A percentile compares a stretch with the other conserved stretches of the same genome.
Conservation (phyloP, 2,329 filamentous ascomycete genomes). For the Bipolaris sorokiniana region DNA sequence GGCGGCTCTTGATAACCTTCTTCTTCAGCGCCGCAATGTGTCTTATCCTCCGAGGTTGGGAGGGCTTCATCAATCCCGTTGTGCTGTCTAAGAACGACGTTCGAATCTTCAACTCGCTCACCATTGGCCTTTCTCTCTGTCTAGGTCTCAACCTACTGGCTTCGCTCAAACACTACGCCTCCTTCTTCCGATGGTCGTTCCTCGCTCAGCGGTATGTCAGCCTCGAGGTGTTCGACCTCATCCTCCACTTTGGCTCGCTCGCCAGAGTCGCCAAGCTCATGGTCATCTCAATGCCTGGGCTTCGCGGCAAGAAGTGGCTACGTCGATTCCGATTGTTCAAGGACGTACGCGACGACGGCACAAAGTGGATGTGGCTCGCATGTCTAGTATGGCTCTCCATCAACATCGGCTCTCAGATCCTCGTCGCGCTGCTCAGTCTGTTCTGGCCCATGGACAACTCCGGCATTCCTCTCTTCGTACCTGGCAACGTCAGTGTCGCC, state of each 20-base stretch:
- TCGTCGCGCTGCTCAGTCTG: slow-evolving; percentile 42
- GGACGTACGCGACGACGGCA: slow-evolving; percentile 40
- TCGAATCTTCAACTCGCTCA: slow-evolving; percentile 43
- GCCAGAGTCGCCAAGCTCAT: slow-evolving; percentile 45
- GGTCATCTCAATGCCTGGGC: slow-evolving; percentile 40
- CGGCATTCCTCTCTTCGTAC: slow-evolving; percentile 30
- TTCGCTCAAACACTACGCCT: slow-evolving; percentile 45
- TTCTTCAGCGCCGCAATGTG: slow-evolving; percentile 41
- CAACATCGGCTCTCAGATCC: slow-evolving; percentile 44
- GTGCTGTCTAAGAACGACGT: slow-evolving; percentile 38
- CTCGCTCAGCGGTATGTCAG: slow-evolving; percentile 41
- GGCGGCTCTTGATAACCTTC: slow-evolving; percentile 37
- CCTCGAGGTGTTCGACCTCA: slow-evolving; percentile 45
- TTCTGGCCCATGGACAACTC: slow-evolving; percentile 47
- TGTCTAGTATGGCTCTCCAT: slow-evolving; percentile 42
- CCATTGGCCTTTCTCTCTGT: slow-evolving; percentile 42
- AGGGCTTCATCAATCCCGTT: slow-evolving; percentile 32
- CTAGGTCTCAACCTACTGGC: slow-evolving; percentile 45
- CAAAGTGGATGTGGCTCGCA: slow-evolving; percentile 42
- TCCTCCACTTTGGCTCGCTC: slow-evolving; percentile 39
- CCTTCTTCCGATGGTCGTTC: slow-evolving; percentile 42
- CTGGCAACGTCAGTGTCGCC: slow-evolving; percentile 37
- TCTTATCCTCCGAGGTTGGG: slow-evolving; percentile 36
- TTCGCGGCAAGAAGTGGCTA: slow-evolving; percentile 33
- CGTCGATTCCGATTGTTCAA: slow-evolving; percentile 37